Evolutionary conservation across 2,329 filamentous ascomycete species (phyloP), one percentile per base, ranked within the genome.

Genomic region (Beauveria caledonica): DNA sequence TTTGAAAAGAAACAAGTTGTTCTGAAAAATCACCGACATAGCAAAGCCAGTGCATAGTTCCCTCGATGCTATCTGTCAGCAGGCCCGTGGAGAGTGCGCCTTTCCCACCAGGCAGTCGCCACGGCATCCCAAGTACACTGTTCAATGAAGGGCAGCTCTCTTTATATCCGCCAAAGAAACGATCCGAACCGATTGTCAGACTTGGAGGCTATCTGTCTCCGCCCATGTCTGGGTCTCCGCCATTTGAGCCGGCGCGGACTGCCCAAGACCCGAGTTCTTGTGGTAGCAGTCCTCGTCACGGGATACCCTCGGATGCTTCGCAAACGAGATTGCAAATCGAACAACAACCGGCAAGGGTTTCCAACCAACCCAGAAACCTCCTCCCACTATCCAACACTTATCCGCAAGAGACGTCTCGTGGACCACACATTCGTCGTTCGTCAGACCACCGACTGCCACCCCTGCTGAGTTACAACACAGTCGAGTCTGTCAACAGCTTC

Each of bases 161-260:
- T 46, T 67, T 69, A 67, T 82, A 76, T 75, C 78, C 76, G 77
- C 77, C 73, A 79, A 81, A 79, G 76, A 75, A 69, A 68, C 68
- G 68, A 65, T 64, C 65, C 77, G 77, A 80, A 76, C 75, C 78
- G 76, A 79, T 77, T 78, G 77, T 78, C 76, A 79, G 77, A 69
- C 77, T 77, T 70, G 78, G 78, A 78, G 82, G 81, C 72, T 88
- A 88, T 76, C 85, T 85, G 72, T 88, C 86, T 80, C 85, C 86
- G 77, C 86, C 86, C 80, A 88, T 88, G 86, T 87, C 86, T 79
- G 84, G 83, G 72, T 86, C 85, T 78, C 83, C 85, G 69, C 80
- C 80, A 67, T 76, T 80, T 68, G 81, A 83, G 73, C 77, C 79
- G 71, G 85, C 53, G 23, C 29, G 50, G 23, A 23, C 58, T 60